Evolutionary conservation across 306 rosid genomes (phyloP).

Genomic region (Fragaria ananassa): DNA sequence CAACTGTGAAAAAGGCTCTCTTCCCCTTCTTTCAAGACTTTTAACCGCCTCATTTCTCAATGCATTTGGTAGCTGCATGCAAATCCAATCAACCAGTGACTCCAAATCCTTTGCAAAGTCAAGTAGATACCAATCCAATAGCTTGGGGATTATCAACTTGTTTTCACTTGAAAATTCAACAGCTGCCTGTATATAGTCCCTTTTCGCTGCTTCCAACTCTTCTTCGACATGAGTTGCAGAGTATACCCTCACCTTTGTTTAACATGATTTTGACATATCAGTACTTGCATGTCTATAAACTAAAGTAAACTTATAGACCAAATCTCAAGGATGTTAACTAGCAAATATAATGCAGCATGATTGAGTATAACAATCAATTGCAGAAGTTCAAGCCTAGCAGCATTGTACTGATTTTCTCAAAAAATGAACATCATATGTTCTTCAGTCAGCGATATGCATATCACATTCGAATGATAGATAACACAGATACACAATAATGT

Average conservation of each 20-base stretch:
- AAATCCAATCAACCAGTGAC: constrained; percentile 73
- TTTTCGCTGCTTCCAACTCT: constrained; percentile 75
- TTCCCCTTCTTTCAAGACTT: constrained; percentile 63
- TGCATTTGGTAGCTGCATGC: constrained; percentile 73
- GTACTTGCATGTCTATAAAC: background rate
- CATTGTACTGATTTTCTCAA: background rate
- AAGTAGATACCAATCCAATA: constrained; percentile 84
- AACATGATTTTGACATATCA: constrained; percentile 17
- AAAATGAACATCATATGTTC: background rate
- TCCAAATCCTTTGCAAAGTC: constrained; percentile 91
- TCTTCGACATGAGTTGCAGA: constrained; percentile 65
- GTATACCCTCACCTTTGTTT: constrained; percentile 76
- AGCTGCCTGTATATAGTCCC: constrained; percentile 71
- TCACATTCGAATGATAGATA: background rate
- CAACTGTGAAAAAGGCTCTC: constrained; percentile 48
- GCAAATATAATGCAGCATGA: background rate
- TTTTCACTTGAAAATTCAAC: constrained; percentile 63
- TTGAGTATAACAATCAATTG: background rate
- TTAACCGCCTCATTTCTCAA: constrained; percentile 58
- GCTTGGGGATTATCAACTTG: constrained; percentile 64
- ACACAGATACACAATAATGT: background rate
- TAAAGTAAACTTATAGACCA: background rate
- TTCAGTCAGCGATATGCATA: background rate
- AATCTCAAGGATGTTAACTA: background rate
- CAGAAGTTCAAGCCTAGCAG: background rate